phyloP scores from a whole-genome alignment of 257 asterid species.

The Fraxinus anomala region DNA sequence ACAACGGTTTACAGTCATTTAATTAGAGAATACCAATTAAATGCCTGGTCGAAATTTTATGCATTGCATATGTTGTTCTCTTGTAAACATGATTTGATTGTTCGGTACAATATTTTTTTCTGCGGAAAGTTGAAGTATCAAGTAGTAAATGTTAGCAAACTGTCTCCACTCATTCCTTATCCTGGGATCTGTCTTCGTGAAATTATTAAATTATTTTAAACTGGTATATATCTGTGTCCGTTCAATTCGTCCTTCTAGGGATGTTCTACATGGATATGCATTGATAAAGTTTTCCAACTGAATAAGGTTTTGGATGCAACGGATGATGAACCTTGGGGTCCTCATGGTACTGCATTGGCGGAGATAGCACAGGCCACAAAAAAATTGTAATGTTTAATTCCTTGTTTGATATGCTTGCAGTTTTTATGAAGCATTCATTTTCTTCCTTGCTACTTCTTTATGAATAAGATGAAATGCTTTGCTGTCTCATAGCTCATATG shows the following conservation, averaged over 20 bases:
- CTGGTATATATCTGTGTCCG: neutral
- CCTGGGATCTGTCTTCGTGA: neutral
- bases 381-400: constrained; percentile 58
- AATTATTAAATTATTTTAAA: neutral
- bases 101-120: neutral
- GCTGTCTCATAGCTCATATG: constrained; percentile 29
- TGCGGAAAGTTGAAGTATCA: neutral
- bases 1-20: neutral
- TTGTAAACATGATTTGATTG: neutral
- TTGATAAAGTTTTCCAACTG: constrained; percentile 18
- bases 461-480: constrained; percentile 16
- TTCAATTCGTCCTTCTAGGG: neutral
- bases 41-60: neutral
- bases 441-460: constrained; percentile 20
- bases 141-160: neutral
- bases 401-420: constrained; percentile 4
- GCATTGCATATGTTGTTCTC: neutral
- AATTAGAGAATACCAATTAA: neutral
- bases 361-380: constrained; percentile 92
- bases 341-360: constrained; percentile 92
- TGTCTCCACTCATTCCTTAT: neutral
- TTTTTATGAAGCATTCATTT: constrained; percentile 18
- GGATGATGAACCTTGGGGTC: constrained; percentile 98
- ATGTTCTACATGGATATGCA: constrained; percentile 2
- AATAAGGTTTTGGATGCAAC: constrained; percentile 91